These are phyloP conservation scores for Mucor indicus DNA, from an alignment of 371 early-diverging fungal genomes.

Conservation along the genomic window DNA sequence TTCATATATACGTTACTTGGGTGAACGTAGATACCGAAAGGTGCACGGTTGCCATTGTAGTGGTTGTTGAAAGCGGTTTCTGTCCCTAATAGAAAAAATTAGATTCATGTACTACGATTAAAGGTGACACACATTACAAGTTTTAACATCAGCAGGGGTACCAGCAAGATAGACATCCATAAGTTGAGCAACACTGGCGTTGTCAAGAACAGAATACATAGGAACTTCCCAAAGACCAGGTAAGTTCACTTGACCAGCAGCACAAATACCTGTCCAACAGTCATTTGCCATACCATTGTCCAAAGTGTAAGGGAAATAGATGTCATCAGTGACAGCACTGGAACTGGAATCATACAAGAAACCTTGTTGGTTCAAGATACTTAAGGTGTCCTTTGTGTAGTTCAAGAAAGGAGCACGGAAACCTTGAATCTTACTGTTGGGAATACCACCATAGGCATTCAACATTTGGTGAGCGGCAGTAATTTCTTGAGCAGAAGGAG, in stretches of 20 bases:
- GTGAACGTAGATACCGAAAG: conserved; percentile 67
- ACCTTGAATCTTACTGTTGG: conserved; percentile 61
- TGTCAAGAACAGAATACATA: conserved; percentile 49
- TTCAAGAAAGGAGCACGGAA: conserved; percentile 72
- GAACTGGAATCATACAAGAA: conserved; percentile 66
- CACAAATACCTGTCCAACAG: conserved; percentile 59
- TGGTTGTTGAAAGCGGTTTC: conserved; percentile 53
- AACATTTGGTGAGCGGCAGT: conserved; percentile 46
- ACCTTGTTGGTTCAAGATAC: conserved; percentile 45
- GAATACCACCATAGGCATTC: conserved; percentile 64
- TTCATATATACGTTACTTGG: conserved; percentile 31
- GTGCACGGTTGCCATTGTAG: conserved; percentile 59
- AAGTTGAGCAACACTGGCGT: conserved; percentile 40
- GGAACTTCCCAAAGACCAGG: conserved; percentile 76
- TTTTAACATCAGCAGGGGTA: conserved; percentile 33
- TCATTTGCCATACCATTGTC: conserved; percentile 70
- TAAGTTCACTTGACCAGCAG: conserved; percentile 32
- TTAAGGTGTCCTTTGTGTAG: conserved; percentile 53
- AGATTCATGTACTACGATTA: conserved; percentile 3
- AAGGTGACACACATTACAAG: conserved; percentile 28
- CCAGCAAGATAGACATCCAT: conserved; percentile 70
- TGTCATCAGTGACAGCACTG: conserved; percentile 44
- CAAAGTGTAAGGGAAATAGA: conserved; percentile 71
- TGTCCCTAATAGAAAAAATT: conserved; percentile 24
- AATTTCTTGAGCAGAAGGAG: conserved; percentile 51